Evolutionary conservation across 441 rosid genomes (phyloP), one percentile per base, ranked within the genome.

Genomic region (Euphorbia celastroides): DNA sequence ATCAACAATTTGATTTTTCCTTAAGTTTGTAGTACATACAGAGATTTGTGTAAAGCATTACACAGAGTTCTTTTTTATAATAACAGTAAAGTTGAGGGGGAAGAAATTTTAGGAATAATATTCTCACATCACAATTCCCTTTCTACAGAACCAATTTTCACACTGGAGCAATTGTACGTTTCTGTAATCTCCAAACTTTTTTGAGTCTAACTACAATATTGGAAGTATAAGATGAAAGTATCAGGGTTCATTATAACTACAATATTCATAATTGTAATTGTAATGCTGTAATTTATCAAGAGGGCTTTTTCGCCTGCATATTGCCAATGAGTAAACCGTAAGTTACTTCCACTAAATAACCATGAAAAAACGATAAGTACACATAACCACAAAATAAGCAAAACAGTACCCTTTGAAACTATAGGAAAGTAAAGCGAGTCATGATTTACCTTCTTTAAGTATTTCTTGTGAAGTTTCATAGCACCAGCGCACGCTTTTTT

Each of bases 381-480:
- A 2, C 23, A 46, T 52, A 30, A 51, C 30, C 25, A 55, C 66
- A 20, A 17, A 42, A 8, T 34, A 60, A 54, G n/a, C n/a, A n/a
- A n/a, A n/a, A n/a, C n/a, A n/a, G n/a, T n/a, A n/a, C n/a, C n/a
- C n/a, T n/a, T n/a, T n/a, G n/a, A n/a, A n/a, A n/a, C n/a, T n/a
- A n/a, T n/a, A n/a, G n/a, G n/a, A 42, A 9, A 26, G 62, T 50
- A 54, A 23, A 13, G 26, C 30, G 31, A 44, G 5, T n/a, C 19
- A 14, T 7, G 60, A 12, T 13, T 44, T 44, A 94, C 96, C 93
- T 85, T 88, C 17, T 55, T 55, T 10, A 55, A 13, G 59, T 55
- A 55, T 55, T 55, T 93, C 82, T 91, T 93, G 76, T 93, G 99
- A 62, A 91, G 93, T 81, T 93, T 93, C 90, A 93, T 80, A 25